These are phyloP conservation scores for Penicillium sp. DNA, from an alignment of 2,329 filamentous ascomycete species.

Conservation along the genomic window DNA sequence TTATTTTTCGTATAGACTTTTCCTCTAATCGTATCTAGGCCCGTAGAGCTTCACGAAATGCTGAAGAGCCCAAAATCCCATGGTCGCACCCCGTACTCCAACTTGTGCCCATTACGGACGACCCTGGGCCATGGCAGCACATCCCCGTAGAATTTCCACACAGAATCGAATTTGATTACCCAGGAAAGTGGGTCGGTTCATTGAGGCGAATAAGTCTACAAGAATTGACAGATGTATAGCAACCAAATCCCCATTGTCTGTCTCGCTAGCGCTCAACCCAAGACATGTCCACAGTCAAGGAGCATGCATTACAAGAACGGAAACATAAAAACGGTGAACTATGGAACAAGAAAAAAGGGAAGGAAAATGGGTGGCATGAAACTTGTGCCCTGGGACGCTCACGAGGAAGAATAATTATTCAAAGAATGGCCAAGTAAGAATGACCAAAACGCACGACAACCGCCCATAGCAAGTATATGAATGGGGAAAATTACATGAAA, in stretches of 20 bases:
- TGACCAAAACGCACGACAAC: not conserved
- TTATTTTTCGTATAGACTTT: too few relatives aligned
- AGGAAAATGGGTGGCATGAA: not conserved
- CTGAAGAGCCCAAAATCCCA: too few relatives aligned
- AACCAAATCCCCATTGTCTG: not conserved
- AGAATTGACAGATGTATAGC: not conserved
- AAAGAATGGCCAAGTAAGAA: not conserved
- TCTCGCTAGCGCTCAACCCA: not conserved
- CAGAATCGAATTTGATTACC: too few relatives aligned
- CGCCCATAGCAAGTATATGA: not conserved
- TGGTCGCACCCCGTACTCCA: too few relatives aligned
- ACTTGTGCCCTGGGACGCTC: not conserved
- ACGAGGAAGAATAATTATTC: not conserved
- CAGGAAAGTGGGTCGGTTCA: not conserved
- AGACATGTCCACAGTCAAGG: not conserved
- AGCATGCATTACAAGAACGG: not conserved
- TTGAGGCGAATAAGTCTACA: not conserved
- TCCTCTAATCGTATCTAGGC: too few relatives aligned
- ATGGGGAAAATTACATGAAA: slow-evolving; percentile 1
- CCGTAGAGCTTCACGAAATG: too few relatives aligned
- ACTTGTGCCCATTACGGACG: too few relatives aligned
- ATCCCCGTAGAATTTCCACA: too few relatives aligned
- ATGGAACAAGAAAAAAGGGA: not conserved
- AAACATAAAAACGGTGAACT: not conserved
- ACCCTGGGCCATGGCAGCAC: too few relatives aligned